phyloP scores from a whole-genome alignment of 805 yeast species.

The Hanseniaspora hatyaiensis region DNA sequence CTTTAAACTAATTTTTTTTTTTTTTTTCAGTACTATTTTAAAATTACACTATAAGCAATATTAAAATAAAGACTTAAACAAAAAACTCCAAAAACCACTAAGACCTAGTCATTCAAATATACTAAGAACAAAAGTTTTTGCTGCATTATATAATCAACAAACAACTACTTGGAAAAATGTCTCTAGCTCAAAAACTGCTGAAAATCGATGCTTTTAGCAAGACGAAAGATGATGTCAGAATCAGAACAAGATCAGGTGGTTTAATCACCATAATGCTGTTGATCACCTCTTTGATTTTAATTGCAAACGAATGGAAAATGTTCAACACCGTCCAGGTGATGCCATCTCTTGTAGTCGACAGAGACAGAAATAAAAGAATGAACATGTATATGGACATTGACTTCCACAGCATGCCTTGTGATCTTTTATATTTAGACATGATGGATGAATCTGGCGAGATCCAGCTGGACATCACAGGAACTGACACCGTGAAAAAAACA shows the following conservation, averaged over 20 bases:
- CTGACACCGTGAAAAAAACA: constrained; percentile 6
- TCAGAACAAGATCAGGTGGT: constrained; percentile 85
- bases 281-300: constrained; percentile 46
- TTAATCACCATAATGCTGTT: constrained; percentile 65
- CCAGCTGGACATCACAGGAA: constrained; percentile 54
- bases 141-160: no score
- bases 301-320: constrained; percentile 64
- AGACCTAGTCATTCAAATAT: no score
- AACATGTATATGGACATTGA: constrained; percentile 71
- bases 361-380: constrained; percentile 62
- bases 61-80: no score
- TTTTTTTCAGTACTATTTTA: no score
- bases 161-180: no score
- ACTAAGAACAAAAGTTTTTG: no score
- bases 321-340: constrained; percentile 55
- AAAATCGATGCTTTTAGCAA: constrained; percentile 79
- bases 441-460: constrained; percentile 82
- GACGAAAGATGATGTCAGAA: constrained; percentile 85
- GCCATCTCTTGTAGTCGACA: constrained; percentile 82
- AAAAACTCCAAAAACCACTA: no score
- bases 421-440: constrained; percentile 64
- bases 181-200: constrained; percentile 8
- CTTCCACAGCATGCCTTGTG: constrained; percentile 82
- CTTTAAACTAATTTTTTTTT: no score
- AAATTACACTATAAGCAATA: no score